These are phyloP conservation scores for Coemansia sp. DNA, from an alignment of 192 early-diverging fungal species.

Conservation along the genomic window DNA sequence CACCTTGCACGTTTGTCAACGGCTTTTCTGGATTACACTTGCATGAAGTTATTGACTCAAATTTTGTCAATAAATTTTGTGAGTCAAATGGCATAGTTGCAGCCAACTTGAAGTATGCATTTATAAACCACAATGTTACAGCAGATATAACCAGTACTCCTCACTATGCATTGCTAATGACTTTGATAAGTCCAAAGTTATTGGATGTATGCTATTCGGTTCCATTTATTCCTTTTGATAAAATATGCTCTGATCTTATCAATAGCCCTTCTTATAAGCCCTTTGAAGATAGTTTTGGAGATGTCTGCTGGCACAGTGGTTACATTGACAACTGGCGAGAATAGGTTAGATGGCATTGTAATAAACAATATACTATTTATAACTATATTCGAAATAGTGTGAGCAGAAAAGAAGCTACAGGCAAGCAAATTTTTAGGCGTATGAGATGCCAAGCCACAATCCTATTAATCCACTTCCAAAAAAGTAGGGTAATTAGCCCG, in stretches of 20 bases:
- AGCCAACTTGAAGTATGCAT: not conserved
- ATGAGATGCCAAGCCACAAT: too few species aligned
- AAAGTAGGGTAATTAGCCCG: too few species aligned
- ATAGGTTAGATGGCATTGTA: too few species aligned
- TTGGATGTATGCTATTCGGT: not conserved
- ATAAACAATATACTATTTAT: too few species aligned
- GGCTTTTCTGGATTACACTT: not conserved
- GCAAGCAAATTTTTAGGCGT: too few species aligned
- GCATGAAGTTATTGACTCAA: not conserved
- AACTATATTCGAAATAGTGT: too few species aligned
- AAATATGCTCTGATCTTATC: not conserved
- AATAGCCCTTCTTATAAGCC: not conserved
- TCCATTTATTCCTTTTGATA: not conserved
- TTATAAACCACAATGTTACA: too few species aligned
- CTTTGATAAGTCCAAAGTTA: not conserved
- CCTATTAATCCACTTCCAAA: too few species aligned
- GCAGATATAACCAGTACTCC: too few species aligned
- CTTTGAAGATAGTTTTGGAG: not conserved
- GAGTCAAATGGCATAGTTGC: not conserved
- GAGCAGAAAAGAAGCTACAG: too few species aligned
- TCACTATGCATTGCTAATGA: not conserved
- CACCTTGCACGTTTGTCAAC: not conserved
- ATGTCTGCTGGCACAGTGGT: not conserved
- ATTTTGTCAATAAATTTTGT: not conserved
- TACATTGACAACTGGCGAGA: too few species aligned